Evolutionary conservation across 2,329 filamentous ascomycete genomes (phyloP), one percentile per base, ranked within the genome.

Genomic region (Alternaria ethzedia): DNA sequence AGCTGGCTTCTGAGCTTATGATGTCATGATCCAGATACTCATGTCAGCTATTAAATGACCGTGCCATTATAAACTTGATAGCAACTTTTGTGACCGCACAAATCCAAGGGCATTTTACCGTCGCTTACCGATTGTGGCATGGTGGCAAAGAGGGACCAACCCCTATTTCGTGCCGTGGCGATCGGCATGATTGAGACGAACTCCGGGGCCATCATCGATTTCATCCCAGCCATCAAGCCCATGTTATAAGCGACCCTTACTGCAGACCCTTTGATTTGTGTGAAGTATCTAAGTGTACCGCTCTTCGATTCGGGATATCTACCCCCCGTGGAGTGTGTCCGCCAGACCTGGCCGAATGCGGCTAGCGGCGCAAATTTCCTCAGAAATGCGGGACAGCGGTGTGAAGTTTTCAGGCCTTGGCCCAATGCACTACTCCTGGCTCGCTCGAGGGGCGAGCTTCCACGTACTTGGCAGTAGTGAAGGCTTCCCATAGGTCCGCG

Each of bases 391-490:
- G 36, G 36, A 41, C 36, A 41, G 36, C 36, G 36, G 36, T 41
- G 36, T 41, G 36, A 41, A 41, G 36, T 41, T 41, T 41, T 41
- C 36, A 41, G 36, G 36, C 36, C 36, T 41, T 41, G 36, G 36
- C 36, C 36, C 36, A 41, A 41, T 41, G 36, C 36, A 41, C 36
- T 41, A 41, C 36, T 41, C 36, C 36, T 41, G 36, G 36, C 36
- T 41, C 36, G 36, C 36, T 41, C 36, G 36, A 41, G 36, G 36
- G 36, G 36, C 36, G 36, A 41, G 36, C 59, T 59, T 74, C 70
- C 41, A 75, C 71, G 17, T 63, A 70, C 61, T 70, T 70, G 67
- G 67, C 74, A 9, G 62, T 59, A 5, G 68, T 73, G 51, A 75
- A 75, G 11, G 63, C 61, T 28, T 62, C 43, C 71, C 71, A 75